These are phyloP conservation scores for Cucumis cinereus DNA, from an alignment of 306 rosid genomes.

Conservation along the genomic window DNA sequence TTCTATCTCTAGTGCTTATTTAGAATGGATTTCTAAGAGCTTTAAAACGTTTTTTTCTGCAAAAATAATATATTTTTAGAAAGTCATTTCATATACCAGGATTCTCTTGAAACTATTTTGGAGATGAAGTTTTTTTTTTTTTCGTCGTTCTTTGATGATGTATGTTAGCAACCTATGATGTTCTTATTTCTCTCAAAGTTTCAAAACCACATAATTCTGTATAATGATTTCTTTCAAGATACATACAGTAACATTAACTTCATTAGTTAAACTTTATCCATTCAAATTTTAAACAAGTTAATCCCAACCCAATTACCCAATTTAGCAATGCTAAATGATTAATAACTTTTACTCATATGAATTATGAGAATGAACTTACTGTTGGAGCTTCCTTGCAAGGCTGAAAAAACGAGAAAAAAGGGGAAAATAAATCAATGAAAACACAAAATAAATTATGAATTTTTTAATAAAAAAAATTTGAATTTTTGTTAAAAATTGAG, in stretches of 20 bases:
- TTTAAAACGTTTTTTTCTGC: no score
- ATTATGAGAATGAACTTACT: conserved; percentile 23
- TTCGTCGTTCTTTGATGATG: background rate
- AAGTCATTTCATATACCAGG: no score
- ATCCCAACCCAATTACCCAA: background rate
- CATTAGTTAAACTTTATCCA: background rate
- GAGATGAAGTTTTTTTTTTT: background rate
- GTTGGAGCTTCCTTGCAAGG: conserved; percentile 84
- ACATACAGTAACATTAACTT: background rate
- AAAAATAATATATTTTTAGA: no score
- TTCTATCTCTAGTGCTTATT: no score
- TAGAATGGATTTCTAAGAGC: no score
- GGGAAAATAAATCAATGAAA: background rate
- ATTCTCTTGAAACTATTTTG: background rate
- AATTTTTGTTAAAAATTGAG: background rate
- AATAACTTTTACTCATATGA: background rate
- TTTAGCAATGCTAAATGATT: background rate
- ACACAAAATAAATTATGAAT: background rate
- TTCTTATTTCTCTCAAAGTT: background rate
- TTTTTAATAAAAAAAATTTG: background rate
- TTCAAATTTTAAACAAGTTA: background rate
- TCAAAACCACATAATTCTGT: background rate
- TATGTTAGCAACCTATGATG: background rate
- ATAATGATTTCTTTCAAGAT: background rate
- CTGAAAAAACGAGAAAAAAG: conserved; percentile 28